A percentile compares a stretch with the other conserved stretches of the same genome.
Evolutionary conservation across 2,329 filamentous ascomycete genomes (phyloP).

Genomic region (Trichoderma polysporum): DNA sequence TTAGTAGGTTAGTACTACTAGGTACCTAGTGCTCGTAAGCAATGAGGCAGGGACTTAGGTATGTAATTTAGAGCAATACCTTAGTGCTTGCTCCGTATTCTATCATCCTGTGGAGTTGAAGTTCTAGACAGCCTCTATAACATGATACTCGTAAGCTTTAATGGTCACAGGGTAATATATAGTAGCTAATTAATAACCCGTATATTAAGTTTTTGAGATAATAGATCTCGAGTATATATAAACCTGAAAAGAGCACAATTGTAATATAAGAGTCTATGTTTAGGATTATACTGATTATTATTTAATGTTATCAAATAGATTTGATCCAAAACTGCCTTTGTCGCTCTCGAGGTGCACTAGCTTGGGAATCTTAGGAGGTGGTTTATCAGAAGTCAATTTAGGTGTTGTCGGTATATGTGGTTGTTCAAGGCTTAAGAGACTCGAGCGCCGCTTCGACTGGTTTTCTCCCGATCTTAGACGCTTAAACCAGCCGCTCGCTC

Average conservation of each 20-base stretch:
- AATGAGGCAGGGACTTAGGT: not conserved
- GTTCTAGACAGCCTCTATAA: not conserved
- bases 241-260: not conserved
- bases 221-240: not conserved
- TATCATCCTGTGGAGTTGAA: not conserved
- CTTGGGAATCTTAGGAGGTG: conserved; percentile 62
- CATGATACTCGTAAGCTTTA: not conserved
- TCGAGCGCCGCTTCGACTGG: conserved; percentile 38
- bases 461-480: conserved; percentile 46
- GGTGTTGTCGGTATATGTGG: conserved; percentile 26
- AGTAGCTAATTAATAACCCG: not conserved
- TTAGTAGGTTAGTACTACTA: too few species aligned
- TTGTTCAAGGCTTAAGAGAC: conserved; percentile 39
- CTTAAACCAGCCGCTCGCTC: conserved; percentile 60
- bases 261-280: not conserved
- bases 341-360: conserved; percentile 53
- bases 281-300: conserved; percentile 29
- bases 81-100: not conserved
- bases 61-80: not conserved
- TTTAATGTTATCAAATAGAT: conserved; percentile 61
- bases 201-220: not conserved
- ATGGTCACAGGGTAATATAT: not conserved
- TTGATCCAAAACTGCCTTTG: conserved; percentile 47
- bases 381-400: conserved; percentile 47
- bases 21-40: too few species aligned